phyloP scores from a whole-genome alignment of 75 land plant species.

The Pinus taeda region DNA sequence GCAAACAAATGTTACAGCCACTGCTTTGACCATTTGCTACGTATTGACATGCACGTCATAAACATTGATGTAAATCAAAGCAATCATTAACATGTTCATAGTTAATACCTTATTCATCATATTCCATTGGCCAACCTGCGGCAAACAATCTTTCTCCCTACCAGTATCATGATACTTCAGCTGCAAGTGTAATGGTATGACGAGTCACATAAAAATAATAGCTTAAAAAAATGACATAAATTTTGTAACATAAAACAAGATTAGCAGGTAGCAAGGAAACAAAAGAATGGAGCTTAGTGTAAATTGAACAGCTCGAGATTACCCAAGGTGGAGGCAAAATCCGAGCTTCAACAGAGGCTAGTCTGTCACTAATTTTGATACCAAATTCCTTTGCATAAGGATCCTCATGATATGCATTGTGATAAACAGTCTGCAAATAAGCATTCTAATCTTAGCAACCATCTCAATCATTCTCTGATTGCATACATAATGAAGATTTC shows the following conservation, averaged over 20 bases:
- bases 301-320: neutral
- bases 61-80: neutral
- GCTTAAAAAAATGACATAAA: neutral
- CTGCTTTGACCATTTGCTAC: too few relatives aligned
- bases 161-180: slow-evolving; percentile 94
- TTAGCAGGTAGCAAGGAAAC: neutral
- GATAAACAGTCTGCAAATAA: slow-evolving; percentile 65
- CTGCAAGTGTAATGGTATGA: slow-evolving; percentile 24
- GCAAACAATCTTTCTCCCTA: slow-evolving; percentile 77
- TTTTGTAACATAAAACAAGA: neutral
- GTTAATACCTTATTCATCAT: slow-evolving; percentile 86
- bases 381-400: slow-evolving; percentile 94
- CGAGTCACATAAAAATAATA: neutral
- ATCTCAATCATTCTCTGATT: neutral
- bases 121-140: slow-evolving; percentile 96
- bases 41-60: too few relatives aligned
- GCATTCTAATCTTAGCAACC: neutral
- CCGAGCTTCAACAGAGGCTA: slow-evolving; percentile 87
- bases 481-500: too few relatives aligned
- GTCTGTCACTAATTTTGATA: slow-evolving; percentile 66
- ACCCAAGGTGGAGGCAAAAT: slow-evolving; percentile 93
- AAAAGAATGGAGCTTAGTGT: neutral
- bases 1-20: too few relatives aligned
- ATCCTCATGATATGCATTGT: slow-evolving; percentile 74
- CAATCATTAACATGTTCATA: neutral